Evolutionary conservation across 441 rosid genomes (phyloP), one percentile per base, ranked within the genome.

Genomic region (Gossypium lobatum): DNA sequence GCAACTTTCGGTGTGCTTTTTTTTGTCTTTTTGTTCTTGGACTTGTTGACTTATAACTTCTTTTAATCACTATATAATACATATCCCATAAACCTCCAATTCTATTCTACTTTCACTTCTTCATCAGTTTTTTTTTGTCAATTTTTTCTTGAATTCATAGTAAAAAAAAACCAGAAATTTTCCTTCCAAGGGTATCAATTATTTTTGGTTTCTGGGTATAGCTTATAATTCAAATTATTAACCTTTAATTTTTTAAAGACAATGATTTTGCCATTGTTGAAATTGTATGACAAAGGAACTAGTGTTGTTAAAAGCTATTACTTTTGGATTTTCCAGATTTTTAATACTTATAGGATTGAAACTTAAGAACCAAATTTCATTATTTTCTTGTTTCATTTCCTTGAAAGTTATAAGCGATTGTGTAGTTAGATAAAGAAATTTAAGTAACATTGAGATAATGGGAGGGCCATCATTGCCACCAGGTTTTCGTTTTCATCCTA

Each of bases 311-410:
- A 91, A 78, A 84, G 86, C 81, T 91, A 86, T 70, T 91, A 89
- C 78, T 95, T 92, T 75, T 95, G 98, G 98, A 95, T 95, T 77
- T 94, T 94, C 77, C 95, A 86, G 80, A 89, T 91, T 65, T 86
- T 91, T 73, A 89, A 82, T 81, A 85, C 85, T 77, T 85, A 71
- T 75, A 88, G 87, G 69, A 66, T 85, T 48, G 87, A 84, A 50
- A 83, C 89, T 75, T 87, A 83, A 82, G 82, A 3, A n/a, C 6
- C 11, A 26, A 66, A 21, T 25, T 23, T 70, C 70, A 17, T 4
- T 39, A 34, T 37, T 1, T 3, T 61, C 61, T 53, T 53, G 10
- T 28, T 28, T 10, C 61, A 50, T 52, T 68, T 45, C 37, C 37
- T 46, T 45, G 1, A 5, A 65, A 39, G 52, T 25, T 31, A 8